Base-by-base conservation (phyloP, 2,329 filamentous ascomycete genomes). In the Coniochaeta hoffmannii region DNA sequence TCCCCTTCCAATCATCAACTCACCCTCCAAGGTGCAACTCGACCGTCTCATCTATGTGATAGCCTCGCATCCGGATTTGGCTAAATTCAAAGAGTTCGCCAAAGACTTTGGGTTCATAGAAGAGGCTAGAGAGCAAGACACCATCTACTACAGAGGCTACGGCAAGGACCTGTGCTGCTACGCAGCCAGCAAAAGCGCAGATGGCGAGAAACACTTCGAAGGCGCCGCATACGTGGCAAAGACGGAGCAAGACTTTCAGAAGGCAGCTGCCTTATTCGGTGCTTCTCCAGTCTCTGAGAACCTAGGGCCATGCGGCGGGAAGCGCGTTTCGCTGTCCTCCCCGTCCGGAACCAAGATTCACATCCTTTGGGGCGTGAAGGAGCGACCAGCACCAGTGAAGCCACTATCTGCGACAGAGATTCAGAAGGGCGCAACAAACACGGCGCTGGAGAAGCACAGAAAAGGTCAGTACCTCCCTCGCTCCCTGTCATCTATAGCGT, bases 81-180 rank as follows among this genome's bases (percentile, higher is more conserved):
- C 63, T 1, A 56, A 60, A 9, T 64, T 65, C 44, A 10, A 46
- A 24, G 41, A 57, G 24, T 69, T 69, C 53, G 59, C 62, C 24
- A 49, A 56, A 14, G 64, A 68, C 52, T 69, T 66, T 53, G 67
- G 65, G 5, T 64, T 68, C 50, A 52, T 61, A 2, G 61, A 63
- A 34, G 59, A 51, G n/a, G 52, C 58, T 5, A 54, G 53, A 22
- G 59, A 44, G 1, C 60, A 61, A 1, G 65, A 71, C 46, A 67
- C 60, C 22, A 71, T 76, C 41, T 81, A 74, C 67, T 78, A 71
- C 60, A 72, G 74, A 28, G 78, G 78, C 1, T 80, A 79, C 57
- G 76, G 78, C 14, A 65, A 63, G 1, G 77, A 81, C 56, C 73
- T 73, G 30, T 81, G 75, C 57, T 65, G 77, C 1, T 79, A 80